Evolutionary conservation across 495 filamentous ascomycete genomes (phyloP).

Genomic region (Peziza echinospora): DNA sequence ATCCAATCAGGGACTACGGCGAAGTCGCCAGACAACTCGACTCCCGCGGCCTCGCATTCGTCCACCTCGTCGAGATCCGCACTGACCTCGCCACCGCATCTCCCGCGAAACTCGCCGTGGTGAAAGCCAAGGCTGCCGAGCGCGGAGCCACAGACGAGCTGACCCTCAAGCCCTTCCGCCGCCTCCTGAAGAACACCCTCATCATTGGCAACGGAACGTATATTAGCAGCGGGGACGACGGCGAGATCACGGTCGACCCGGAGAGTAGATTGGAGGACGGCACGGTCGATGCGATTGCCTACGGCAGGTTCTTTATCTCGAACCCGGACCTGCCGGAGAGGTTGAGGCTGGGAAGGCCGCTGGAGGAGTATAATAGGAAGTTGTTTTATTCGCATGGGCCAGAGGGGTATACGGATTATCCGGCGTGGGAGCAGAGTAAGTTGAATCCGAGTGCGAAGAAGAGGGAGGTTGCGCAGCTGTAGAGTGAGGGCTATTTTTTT

Average conservation of each 20-base stretch:
- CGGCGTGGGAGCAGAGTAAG: slow-evolving; percentile 7
- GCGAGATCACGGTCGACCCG: slow-evolving; percentile 24
- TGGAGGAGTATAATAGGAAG: slow-evolving; percentile 33
- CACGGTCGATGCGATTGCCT: slow-evolving; percentile 31
- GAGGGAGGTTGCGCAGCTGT: background rate
- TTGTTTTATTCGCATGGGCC: slow-evolving; percentile 35
- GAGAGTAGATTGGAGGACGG: slow-evolving; percentile 34
- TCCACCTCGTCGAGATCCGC: slow-evolving; percentile 40
- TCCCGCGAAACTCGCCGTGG: slow-evolving; percentile 13
- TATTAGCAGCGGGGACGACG: slow-evolving; percentile 1
- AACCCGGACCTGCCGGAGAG: slow-evolving; percentile 51
- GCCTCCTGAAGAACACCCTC: slow-evolving; percentile 30
- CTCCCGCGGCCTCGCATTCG: slow-evolving; percentile 37
- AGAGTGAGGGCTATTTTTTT: too few relatives aligned
- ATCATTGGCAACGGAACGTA: slow-evolving; percentile 43
- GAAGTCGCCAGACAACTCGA: slow-evolving; percentile 33
- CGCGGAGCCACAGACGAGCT: slow-evolving; percentile 20
- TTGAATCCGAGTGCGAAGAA: background rate
- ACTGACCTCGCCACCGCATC: slow-evolving; percentile 21
- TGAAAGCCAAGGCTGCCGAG: slow-evolving; percentile 23
- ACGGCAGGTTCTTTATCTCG: slow-evolving; percentile 44
- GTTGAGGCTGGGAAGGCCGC: slow-evolving; percentile 32
- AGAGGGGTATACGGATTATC: slow-evolving; percentile 45
- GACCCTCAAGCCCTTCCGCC: slow-evolving; percentile 31
- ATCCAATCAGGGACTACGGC: slow-evolving; percentile 40